A percentile compares a stretch with the other conserved stretches of the same genome.
These are phyloP conservation scores for Ottelia alismoides DNA, from an alignment of 106 monocot genomes.

Conservation along the genomic window DNA sequence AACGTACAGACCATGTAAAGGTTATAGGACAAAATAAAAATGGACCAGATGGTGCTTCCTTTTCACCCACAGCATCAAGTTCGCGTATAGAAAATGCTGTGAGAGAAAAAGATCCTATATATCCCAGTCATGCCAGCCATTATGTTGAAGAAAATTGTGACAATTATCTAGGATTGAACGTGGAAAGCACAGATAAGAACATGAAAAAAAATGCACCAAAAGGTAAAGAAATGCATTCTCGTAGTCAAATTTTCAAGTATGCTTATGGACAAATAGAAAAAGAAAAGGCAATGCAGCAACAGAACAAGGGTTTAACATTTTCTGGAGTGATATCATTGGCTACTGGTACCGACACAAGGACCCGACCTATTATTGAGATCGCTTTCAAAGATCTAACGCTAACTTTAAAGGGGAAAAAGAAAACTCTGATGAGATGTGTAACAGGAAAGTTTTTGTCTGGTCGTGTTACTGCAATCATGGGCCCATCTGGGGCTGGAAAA, in stretches of 20 bases:
- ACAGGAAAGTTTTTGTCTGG: slow-evolving; percentile 1
- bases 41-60: slow-evolving; percentile 1
- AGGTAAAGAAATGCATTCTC: no score
- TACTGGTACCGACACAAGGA: slow-evolving; percentile 21
- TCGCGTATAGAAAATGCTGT: slow-evolving; percentile 1
- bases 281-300: slow-evolving; percentile 40
- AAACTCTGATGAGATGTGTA: no score
- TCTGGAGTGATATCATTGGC: slow-evolving; percentile 46
- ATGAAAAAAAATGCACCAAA: no score
- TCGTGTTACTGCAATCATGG: neutral
- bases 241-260: slow-evolving; percentile 55
- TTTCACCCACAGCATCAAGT: slow-evolving; percentile 1
- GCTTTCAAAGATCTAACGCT: slow-evolving; percentile 62
- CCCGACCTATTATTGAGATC: slow-evolving; percentile 44
- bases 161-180: slow-evolving; percentile 25
- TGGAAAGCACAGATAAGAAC: no score
- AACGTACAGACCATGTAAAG: slow-evolving; percentile 3
- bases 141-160: slow-evolving; percentile 34
- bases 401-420: slow-evolving; percentile 33
- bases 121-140: slow-evolving; percentile 21
- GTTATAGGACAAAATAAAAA: slow-evolving; percentile 1
- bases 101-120: slow-evolving; percentile 26
- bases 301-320: slow-evolving; percentile 46
- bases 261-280: slow-evolving; percentile 79
- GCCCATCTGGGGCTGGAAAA: slow-evolving; percentile 2